Percentiles rank a stretch among this genome's conserved stretches.
Evolutionary conservation across 768 basidiomycete species (phyloP).

Genomic region (Psilocybe cyanescens): DNA sequence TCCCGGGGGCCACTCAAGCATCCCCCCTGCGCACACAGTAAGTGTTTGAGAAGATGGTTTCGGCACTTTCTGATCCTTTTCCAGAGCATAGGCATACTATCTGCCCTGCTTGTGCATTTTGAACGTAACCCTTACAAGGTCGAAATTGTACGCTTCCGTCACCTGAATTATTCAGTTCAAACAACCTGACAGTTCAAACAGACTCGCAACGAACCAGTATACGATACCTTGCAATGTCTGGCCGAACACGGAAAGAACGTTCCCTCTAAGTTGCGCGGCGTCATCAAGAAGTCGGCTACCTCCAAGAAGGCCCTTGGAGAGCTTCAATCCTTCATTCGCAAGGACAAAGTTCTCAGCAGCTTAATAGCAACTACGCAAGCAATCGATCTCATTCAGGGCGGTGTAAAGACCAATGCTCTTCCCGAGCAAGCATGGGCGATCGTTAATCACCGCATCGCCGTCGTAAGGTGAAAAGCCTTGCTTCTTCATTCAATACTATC

Average conservation of each 20-base stretch:
- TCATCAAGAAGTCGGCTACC: slow-evolving; percentile 48
- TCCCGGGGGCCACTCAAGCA: slow-evolving; percentile 84
- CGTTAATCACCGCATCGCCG: slow-evolving; percentile 74
- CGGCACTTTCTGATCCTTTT: not conserved
- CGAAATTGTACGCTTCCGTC: slow-evolving; percentile 45
- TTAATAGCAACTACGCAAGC: slow-evolving; percentile 77
- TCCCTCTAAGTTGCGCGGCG: slow-evolving; percentile 45
- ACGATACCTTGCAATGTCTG: slow-evolving; percentile 64
- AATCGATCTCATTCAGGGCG: slow-evolving; percentile 69
- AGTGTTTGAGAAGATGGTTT: not conserved
- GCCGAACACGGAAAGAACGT: slow-evolving; percentile 64
- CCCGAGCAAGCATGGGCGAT: slow-evolving; percentile 74
- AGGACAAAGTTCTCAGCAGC: slow-evolving; percentile 43
- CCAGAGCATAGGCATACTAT: slow-evolving; percentile 82
- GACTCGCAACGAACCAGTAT: slow-evolving; percentile 62
- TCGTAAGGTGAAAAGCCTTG: slow-evolving; percentile 45
- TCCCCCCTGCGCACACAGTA: slow-evolving; percentile 83
- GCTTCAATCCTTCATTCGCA: slow-evolving; percentile 51
- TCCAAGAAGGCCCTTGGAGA: slow-evolving; percentile 55
- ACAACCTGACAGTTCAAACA: slow-evolving; percentile 21
- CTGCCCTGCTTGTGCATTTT: slow-evolving; percentile 66
- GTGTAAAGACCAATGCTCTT: slow-evolving; percentile 78
- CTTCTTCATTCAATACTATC: slow-evolving; percentile 9
- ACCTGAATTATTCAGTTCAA: not conserved
- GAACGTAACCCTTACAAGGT: slow-evolving; percentile 66